A percentile compares a stretch with the other conserved stretches of the same genome.
These are phyloP conservation scores for Verbascum thapsus DNA, from an alignment of 257 asterid species.

Conservation along the genomic window DNA sequence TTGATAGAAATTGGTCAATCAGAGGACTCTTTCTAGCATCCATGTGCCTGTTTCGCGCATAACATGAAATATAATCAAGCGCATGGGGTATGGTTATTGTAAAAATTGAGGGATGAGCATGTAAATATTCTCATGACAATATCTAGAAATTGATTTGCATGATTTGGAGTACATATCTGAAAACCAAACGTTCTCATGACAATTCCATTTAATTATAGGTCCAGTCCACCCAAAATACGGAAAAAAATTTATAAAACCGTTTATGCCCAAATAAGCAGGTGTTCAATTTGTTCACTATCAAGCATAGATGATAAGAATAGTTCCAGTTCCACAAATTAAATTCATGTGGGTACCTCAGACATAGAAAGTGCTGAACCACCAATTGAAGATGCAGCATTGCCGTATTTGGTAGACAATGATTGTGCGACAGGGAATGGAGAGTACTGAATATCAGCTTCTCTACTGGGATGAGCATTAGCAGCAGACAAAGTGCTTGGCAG, in stretches of 20 bases:
- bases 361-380: conserved; percentile 69
- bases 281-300: conserved; percentile 4
- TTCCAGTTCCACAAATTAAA: conserved; percentile 19
- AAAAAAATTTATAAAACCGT: background rate
- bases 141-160: background rate
- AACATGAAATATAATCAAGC: background rate
- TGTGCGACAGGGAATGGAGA: conserved; percentile 71
- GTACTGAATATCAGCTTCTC: conserved; percentile 80
- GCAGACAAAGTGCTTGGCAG: conserved; percentile 64
- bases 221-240: conserved; percentile 5
- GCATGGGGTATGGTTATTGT: background rate
- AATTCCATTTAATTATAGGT: background rate
- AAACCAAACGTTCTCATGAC: no score
- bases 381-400: conserved; percentile 53
- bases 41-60: no score
- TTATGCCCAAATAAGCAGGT: conserved; percentile 10
- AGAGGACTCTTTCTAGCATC: no score
- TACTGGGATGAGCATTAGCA: conserved; percentile 58
- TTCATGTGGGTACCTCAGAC: conserved; percentile 69
- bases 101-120: background rate
- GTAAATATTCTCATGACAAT: background rate
- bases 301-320: background rate
- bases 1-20: no score
- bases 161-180: no score
- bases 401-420: conserved; percentile 64